Conservation (phyloP, 805 yeast species). For the Candida sanyiensis region DNA sequence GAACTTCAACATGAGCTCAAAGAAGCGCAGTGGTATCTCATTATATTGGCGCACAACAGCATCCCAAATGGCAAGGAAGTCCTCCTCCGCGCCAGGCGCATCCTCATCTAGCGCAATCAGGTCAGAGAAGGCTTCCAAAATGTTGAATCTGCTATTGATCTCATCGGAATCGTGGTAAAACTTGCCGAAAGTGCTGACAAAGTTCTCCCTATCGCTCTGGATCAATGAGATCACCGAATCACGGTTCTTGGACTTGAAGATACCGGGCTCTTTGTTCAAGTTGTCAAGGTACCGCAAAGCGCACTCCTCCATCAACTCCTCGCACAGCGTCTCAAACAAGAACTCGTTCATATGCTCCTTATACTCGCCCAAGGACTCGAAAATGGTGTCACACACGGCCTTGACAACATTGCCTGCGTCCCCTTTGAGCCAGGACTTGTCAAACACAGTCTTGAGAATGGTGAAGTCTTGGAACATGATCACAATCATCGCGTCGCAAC, state of each 20-base stretch:
- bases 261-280: constrained; percentile 35
- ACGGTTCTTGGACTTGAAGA: constrained; percentile 34
- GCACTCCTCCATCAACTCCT: constrained; percentile 47
- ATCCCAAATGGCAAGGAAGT: constrained; percentile 12
- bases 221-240: constrained; percentile 44
- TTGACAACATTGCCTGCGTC: constrained; percentile 45
- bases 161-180: constrained; percentile 33
- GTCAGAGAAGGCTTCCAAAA: constrained; percentile 59
- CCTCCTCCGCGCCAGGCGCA: constrained; percentile 6
- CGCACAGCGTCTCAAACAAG: constrained; percentile 48
- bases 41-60: constrained; percentile 8
- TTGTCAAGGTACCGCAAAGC: constrained; percentile 45
- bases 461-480: constrained; percentile 69
- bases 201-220: constrained; percentile 53
- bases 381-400: constrained; percentile 64
- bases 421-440: constrained; percentile 54
- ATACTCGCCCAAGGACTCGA: constrained; percentile 67
- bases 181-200: constrained; percentile 48
- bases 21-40: constrained; percentile 11
- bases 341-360: constrained; percentile 46
- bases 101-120: constrained; percentile 24
- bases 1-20: constrained; percentile 9
- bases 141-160: constrained; percentile 45
- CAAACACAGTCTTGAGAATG: constrained; percentile 53
- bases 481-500: constrained; percentile 48